A percentile compares a stretch with the other conserved stretches of the same genome.
Conservation (phyloP, 1,139 yeast species). For the Hyphopichia khmerensis region DNA sequence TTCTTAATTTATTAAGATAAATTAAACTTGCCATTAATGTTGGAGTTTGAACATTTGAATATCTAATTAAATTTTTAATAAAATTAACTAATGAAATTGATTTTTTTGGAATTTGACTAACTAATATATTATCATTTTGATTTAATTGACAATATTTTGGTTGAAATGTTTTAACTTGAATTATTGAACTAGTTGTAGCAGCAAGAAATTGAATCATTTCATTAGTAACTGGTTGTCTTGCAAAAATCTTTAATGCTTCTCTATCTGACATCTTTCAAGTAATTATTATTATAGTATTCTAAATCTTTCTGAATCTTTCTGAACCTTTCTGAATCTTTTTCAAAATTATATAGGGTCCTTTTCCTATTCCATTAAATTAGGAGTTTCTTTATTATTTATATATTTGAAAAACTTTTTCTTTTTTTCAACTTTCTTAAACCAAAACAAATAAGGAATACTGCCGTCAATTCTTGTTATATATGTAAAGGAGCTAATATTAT, state of each 20-base stretch:
- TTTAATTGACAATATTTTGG: constrained; percentile 17
- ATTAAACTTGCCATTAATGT: constrained; percentile 91
- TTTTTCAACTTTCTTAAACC: no score
- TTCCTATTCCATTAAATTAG: no score
- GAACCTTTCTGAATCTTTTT: no score
- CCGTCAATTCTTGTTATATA: not conserved
- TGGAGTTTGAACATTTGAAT: constrained; percentile 92
- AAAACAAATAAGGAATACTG: no score
- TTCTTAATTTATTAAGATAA: constrained; percentile 73
- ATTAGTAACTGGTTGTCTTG: constrained; percentile 71
- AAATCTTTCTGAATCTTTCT: no score
- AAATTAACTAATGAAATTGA: constrained; percentile 50
- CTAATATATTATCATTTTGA: constrained; percentile 15
- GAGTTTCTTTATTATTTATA: no score
- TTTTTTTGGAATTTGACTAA: constrained; percentile 23
- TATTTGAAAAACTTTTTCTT: no score
- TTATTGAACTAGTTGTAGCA: constrained; percentile 75
- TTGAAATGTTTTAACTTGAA: constrained; percentile 47
- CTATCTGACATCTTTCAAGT: constrained; percentile 36
- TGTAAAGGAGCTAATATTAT: not conserved
- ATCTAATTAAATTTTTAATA: constrained; percentile 67
- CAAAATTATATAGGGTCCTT: no score
- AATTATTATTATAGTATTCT: not conserved
- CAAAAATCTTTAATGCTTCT: constrained; percentile 70
- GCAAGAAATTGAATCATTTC: constrained; percentile 84